Base-by-base conservation (phyloP, 352 stramenopile genomes). In the Globisporangium paroecandrum region DNA sequence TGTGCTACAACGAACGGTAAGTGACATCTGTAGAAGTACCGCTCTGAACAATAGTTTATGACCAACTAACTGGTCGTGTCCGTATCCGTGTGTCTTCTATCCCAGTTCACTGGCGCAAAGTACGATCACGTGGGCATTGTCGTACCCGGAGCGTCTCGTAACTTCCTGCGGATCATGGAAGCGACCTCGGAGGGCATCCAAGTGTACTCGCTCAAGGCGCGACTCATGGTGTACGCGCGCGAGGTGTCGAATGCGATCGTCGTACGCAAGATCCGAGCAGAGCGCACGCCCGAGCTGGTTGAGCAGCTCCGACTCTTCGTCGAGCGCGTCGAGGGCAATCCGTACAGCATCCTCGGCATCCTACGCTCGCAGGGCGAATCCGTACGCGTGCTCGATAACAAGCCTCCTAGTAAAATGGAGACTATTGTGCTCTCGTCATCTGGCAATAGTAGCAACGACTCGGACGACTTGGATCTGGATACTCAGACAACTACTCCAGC, bases 51-150 rank as follows among this genome's bases (percentile, higher is more conserved):
- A 49, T n/a, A 49, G 20, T 46, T 8, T 51, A 25, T 22, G 38
- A 56, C 22, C 34, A 24, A 32, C 13, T 59, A 51, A 46, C 24
- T 5, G 55, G 7, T 57, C 13, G 20, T 55, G n/a, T 56, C 1
- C 38, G 20, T 55, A 22, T 56, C 0, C 18, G 41, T 32, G 0
- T 64, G 46, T 61, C 29, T 46, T 55, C 36, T 66, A 13, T 32
- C 65, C 64, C 62, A 90, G 82, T 84, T 90, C 41, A 95, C 87
- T 47, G 73, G 87, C 5, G 77, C 85, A 2, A 89, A 81, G 59
- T 95, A 94, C 59, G 87, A 95, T 58, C 87, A 95, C 49, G 85
- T 90, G 36, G 87, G 81, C 0, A 90, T 95, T 18, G 85, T 95
- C 15, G 83, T 94, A 0, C 87, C 87, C 3, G 85, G 85, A 1